phyloP scores from a whole-genome alignment of 2,329 filamentous ascomycete genomes.

The Epichloe amarillans region DNA sequence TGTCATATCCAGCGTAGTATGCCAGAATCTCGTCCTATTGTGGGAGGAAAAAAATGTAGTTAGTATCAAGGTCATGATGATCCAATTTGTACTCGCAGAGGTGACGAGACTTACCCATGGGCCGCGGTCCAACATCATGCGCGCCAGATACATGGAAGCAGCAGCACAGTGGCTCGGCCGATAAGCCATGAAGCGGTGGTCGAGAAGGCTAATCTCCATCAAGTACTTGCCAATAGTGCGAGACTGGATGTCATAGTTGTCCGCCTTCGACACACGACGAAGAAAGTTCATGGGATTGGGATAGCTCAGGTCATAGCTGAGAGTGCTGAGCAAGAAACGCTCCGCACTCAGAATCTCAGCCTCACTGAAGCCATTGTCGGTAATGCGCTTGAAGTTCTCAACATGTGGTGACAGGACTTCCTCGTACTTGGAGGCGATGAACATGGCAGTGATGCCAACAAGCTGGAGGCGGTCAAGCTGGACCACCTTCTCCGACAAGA shows the following conservation, averaged over 20 bases:
- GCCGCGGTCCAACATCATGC: conserved; percentile 79
- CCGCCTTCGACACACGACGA: conserved; percentile 94
- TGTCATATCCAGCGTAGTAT: conserved; percentile 86
- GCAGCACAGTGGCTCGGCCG: conserved; percentile 84
- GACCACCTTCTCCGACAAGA: conserved; percentile 89
- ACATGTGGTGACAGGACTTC: conserved; percentile 95
- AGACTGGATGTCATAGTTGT: conserved; percentile 97
- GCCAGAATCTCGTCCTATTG: conserved; percentile 65
- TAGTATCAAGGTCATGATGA: conserved; percentile 6
- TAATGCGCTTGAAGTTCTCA: conserved; percentile 91
- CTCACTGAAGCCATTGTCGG: conserved; percentile 91
- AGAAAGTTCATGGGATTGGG: conserved; percentile 99
- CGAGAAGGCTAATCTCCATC: conserved; percentile 90
- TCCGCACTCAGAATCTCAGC: conserved; percentile 95
- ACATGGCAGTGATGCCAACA: conserved; percentile 97
- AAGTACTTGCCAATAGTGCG: conserved; percentile 95
- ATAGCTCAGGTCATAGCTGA: conserved; percentile 96
- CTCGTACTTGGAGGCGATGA: conserved; percentile 98
- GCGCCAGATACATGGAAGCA: conserved; percentile 86
- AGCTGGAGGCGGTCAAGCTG: conserved; percentile 92
- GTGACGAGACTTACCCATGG: conserved; percentile 57
- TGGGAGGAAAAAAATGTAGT: background rate
- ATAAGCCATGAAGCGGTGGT: conserved; percentile 85
- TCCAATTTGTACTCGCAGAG: too few relatives aligned
- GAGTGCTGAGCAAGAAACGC: conserved; percentile 76